Conservation (phyloP, 345 rosid genomes). For the Pugionium cornutum region DNA sequence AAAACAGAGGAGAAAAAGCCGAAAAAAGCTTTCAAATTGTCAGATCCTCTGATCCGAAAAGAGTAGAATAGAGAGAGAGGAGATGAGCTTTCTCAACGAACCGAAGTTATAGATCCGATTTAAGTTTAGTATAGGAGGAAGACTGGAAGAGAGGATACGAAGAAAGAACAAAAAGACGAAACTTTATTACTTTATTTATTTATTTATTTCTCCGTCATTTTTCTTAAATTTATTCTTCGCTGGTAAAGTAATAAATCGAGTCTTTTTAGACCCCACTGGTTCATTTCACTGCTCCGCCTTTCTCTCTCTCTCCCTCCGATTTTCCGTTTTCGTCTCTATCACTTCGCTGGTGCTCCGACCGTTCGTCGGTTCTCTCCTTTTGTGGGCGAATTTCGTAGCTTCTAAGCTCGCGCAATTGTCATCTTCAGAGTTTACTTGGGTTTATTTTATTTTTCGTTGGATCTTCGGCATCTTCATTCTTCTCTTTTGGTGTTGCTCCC, state of each 20-base stretch:
- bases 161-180: constrained; percentile 15
- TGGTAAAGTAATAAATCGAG: constrained; percentile 10
- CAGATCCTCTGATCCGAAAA: constrained; percentile 27
- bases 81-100: constrained; percentile 23
- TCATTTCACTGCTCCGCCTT: constrained; percentile 12
- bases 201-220: constrained; percentile 26
- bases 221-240: constrained; percentile 16
- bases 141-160: neutral
- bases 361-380: constrained; percentile 2
- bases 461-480: too few relatives aligned
- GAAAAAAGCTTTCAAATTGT: constrained; percentile 22
- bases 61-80: neutral
- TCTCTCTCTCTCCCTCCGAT: constrained; percentile 10
- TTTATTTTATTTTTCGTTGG: too few relatives aligned
- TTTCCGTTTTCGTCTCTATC: neutral
- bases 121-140: constrained; percentile 11
- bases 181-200: neutral
- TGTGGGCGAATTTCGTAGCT: neutral
- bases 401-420: too few relatives aligned
- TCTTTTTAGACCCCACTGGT: constrained; percentile 23
- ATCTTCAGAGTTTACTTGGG: too few relatives aligned
- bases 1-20: constrained; percentile 23
- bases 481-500: constrained; percentile 19
- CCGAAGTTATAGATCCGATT: constrained; percentile 32
- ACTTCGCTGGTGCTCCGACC: constrained; percentile 1